Base-by-base conservation (phyloP, 2,329 filamentous ascomycete species). In the Fusarium algeriense region DNA sequence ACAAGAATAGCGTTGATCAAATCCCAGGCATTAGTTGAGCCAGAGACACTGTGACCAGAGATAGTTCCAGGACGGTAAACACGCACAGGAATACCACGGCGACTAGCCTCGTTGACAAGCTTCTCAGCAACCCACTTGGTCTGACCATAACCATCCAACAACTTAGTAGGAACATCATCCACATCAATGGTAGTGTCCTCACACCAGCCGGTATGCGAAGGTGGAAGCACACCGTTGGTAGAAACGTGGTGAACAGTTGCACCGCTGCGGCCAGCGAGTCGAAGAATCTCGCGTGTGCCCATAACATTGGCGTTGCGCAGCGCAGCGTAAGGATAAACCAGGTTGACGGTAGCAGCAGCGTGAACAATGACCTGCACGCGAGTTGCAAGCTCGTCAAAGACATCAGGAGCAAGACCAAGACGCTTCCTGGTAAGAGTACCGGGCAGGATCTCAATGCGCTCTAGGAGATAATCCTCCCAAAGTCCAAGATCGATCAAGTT, bases 71-170 rank as follows among this genome's bases (percentile, higher is more conserved):
- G 90, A 10, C 92, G 90, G 73, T 92, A 89, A 41, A 94, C 90
- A 74, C 89, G 88, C 32, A 92, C 89, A 0, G 91, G 91, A 35
- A 94, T 82, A 13, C 92, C 92, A 40, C 92, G 88, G 30, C 87
- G 86, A 30, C 87, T 87, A 13, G 92, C 92, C 76, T 93, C 91
- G 14, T 89, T 84, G 12, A 93, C 90, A 6, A 94, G 89, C 78
- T 92, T 89, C 78, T 94, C 92, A 5, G 92, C 92, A 34, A 93
- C 92, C 92, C 92, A 94, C 77, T 94, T 94, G 1, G 92, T 93
- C 80, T 94, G 92, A 1, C 92, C 91, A 69, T 94, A 94, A 2
- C 92, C 92, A 75, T 94, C 92, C 2, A 87, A 81, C 8, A 94
- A 83, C 78, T 91, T 91, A 45, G 85, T 87, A 0, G 91, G 90